Conservation (phyloP, 2,329 filamentous ascomycete species). For the Dactylellina haptotyla region DNA sequence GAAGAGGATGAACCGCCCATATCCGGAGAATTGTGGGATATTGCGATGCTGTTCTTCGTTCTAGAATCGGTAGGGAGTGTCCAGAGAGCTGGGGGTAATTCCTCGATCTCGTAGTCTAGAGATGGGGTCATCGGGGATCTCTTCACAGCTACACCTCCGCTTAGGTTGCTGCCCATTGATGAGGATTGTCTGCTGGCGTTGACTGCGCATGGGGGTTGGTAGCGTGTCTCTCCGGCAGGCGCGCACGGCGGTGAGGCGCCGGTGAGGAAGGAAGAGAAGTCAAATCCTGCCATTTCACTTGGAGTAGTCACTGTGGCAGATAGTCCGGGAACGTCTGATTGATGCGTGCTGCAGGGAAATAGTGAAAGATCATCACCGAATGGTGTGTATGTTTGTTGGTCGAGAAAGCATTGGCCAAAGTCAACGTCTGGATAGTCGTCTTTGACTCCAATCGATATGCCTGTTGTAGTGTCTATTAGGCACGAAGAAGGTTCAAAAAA, state of each 20-base stretch:
- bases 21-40: constrained; percentile 53
- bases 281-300: constrained; percentile 53
- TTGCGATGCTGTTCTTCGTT: constrained; percentile 42
- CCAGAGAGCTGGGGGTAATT: constrained; percentile 49
- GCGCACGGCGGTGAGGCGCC: constrained; percentile 52
- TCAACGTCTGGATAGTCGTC: constrained; percentile 54
- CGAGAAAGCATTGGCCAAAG: constrained; percentile 54
- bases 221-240: constrained; percentile 32
- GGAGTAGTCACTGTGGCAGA: constrained; percentile 52
- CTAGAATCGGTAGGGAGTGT: constrained; percentile 39
- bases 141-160: constrained; percentile 33
- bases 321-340: constrained; percentile 53
- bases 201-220: constrained; percentile 42
- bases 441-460: constrained; percentile 52
- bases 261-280: constrained; percentile 52
- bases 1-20: constrained; percentile 48
- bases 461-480: constrained; percentile 40
- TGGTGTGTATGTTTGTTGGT: constrained; percentile 51
- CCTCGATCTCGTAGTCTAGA: constrained; percentile 51
- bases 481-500: constrained; percentile 25
- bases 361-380: constrained; percentile 52
- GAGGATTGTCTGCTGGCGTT: constrained; percentile 51
- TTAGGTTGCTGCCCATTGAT: constrained; percentile 50
- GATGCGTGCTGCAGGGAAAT: constrained; percentile 52
- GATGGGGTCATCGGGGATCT: constrained; percentile 52